Conservation (phyloP, 2,329 filamentous ascomycete genomes). For the Grosmannia serpens region DNA sequence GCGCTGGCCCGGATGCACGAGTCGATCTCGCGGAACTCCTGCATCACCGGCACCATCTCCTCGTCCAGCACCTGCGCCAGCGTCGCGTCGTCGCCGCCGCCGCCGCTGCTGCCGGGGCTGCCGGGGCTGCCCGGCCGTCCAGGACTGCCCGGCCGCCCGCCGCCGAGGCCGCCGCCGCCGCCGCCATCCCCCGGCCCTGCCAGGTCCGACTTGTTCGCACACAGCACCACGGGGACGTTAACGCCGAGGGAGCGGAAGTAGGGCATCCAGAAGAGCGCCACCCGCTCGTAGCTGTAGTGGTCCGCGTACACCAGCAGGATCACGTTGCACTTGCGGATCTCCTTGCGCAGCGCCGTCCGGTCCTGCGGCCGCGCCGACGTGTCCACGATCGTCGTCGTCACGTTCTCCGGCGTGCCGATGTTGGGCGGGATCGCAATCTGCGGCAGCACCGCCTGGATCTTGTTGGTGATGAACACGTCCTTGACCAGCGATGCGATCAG, state of each 20-base stretch:
- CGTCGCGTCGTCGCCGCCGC: conserved; percentile 47
- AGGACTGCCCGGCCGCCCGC: neutral
- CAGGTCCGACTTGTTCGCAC: conserved; percentile 95
- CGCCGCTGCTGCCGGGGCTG: conserved; percentile 17
- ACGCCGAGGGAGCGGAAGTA: conserved; percentile 97
- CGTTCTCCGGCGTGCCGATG: conserved; percentile 88
- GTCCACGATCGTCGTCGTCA: conserved; percentile 95
- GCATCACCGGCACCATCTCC: conserved; percentile 97
- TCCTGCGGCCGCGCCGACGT: conserved; percentile 93
- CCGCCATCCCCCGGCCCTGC: conserved; percentile 20
- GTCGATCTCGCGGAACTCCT: conserved; percentile 97
- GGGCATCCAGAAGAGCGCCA: conserved; percentile 96
- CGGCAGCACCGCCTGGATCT: conserved; percentile 88
- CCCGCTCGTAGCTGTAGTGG: conserved; percentile 96
- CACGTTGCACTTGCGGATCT: conserved; percentile 93
- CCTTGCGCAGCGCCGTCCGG: conserved; percentile 76
- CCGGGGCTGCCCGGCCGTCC: neutral
- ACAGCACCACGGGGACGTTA: conserved; percentile 93
- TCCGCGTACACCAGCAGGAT: conserved; percentile 96
- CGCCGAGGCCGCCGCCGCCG: neutral
- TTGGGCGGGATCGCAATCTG: conserved; percentile 91
- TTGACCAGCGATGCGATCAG: conserved; percentile 93
- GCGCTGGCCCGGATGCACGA: conserved; percentile 94
- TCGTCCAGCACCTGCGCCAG: conserved; percentile 84
- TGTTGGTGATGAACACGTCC: conserved; percentile 89